A percentile compares a stretch with the other conserved stretches of the same genome.
These are phyloP conservation scores for Kuraishia hungarica DNA, from an alignment of 805 yeast genomes.

Conservation along the genomic window DNA sequence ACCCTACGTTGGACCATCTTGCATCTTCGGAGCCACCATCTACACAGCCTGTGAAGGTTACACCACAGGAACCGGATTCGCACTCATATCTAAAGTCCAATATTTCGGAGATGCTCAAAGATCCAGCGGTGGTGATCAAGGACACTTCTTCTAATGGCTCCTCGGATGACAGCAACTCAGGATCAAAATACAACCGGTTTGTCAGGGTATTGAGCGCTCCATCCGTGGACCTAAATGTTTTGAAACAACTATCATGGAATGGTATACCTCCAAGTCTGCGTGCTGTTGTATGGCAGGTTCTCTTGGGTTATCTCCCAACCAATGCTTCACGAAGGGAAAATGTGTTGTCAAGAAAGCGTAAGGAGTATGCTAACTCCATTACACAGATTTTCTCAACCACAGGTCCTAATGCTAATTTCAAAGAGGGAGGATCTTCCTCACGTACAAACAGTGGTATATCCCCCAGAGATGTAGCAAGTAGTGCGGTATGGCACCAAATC, in stretches of 20 bases:
- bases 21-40: slow-evolving; percentile 5
- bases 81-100: slow-evolving; percentile 18
- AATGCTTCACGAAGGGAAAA: slow-evolving; percentile 67
- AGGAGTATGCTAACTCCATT: slow-evolving; percentile 76
- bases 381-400: slow-evolving; percentile 48
- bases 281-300: slow-evolving; percentile 81
- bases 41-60: slow-evolving; percentile 6
- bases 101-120: slow-evolving; percentile 29
- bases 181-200: slow-evolving; percentile 59
- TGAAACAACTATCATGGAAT: slow-evolving; percentile 84
- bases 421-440: background rate
- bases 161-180: slow-evolving; percentile 23
- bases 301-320: slow-evolving; percentile 86
- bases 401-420: slow-evolving; percentile 7
- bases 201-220: slow-evolving; percentile 46
- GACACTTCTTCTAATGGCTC: slow-evolving; percentile 9
- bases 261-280: slow-evolving; percentile 82
- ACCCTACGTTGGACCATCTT: slow-evolving; percentile 14
- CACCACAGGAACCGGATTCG: slow-evolving; percentile 2
- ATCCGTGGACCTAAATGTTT: slow-evolving; percentile 57
- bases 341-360: slow-evolving; percentile 69
- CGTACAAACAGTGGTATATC: background rate
- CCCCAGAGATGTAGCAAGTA: background rate
- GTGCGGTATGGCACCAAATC: slow-evolving; percentile 87
- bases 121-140: slow-evolving; percentile 31